phyloP scores from a whole-genome alignment of 83 land plant genomes.

The Picea engelmannii region DNA sequence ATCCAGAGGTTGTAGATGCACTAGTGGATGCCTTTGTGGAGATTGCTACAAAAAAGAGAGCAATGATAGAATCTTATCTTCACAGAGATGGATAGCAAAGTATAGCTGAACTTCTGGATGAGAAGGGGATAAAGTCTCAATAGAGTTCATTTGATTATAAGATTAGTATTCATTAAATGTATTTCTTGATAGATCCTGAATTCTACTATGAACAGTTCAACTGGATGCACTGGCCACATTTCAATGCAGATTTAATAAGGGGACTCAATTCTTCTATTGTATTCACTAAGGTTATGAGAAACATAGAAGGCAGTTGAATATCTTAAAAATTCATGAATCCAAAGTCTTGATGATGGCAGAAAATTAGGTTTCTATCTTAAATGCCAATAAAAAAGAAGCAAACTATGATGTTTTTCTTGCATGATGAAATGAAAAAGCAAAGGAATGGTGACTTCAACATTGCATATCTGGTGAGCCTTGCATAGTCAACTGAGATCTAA shows the following conservation, averaged over 20 bases:
- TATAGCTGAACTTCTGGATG: too few relatives aligned
- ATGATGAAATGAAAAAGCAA: constrained; percentile 54
- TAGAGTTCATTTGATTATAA: too few relatives aligned
- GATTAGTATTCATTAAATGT: too few relatives aligned
- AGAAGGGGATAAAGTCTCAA: too few relatives aligned
- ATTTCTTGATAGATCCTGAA: neutral
- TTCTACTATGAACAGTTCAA: constrained; percentile 43
- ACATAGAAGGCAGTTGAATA: constrained; percentile 58
- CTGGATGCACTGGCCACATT: constrained; percentile 51
- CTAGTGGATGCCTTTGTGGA: constrained; percentile 81
- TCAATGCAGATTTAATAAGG: constrained; percentile 39
- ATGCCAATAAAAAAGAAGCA: constrained; percentile 32
- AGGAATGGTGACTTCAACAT: constrained; percentile 49
- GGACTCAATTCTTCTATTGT: constrained; percentile 56
- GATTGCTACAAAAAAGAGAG: constrained; percentile 30
- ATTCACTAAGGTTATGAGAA: constrained; percentile 60
- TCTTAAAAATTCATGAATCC: constrained; percentile 24
- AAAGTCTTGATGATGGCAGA: constrained; percentile 51
- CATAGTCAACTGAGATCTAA: constrained; percentile 36
- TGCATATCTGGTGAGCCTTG: constrained; percentile 52
- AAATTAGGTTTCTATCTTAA: constrained; percentile 29
- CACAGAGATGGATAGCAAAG: too few relatives aligned
- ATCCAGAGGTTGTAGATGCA: constrained; percentile 76
- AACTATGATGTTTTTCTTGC: constrained; percentile 57
- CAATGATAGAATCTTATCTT: too few relatives aligned